Base-by-base conservation (phyloP, 495 filamentous ascomycete genomes). In the Articulospora tetracladia region DNA sequence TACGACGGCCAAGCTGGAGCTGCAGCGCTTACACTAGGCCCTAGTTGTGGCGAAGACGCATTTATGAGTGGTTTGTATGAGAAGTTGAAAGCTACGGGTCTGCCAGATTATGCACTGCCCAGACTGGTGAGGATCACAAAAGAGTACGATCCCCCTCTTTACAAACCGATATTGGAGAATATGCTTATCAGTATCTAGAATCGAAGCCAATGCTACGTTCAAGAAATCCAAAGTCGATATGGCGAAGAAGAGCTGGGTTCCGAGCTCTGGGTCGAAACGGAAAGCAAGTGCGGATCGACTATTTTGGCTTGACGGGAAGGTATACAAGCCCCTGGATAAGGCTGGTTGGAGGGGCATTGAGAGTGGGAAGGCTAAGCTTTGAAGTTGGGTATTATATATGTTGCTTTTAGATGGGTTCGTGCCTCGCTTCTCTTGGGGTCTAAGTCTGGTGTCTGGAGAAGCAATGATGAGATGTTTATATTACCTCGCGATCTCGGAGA, bases 1-100 rank as follows among this genome's bases (percentile, higher is more conserved):
- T 81, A 82, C 62, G 79, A 82, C 54, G 79, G 79, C 27, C 74
- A 80, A 70, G 79, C 79, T 49, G 79, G 79, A 39, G 79, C 77
- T 22, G 76, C 77, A 51, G 77, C 74, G 0, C 74, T 82, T 24
- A 80, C 79, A 0, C 70, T 82, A 0, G 73, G 75, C 49, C 68
- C 70, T 0, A 52, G 68, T 0, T 44, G 39, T 44, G 58, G 59
- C n/a, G 74, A 76, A 26, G 56, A 55, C 23, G 60, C 63, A 11
- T 72, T 79, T 30, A 77, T 76, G 60, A 58, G 55, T 1, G 70
- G 66, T 2, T 64, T 82, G 3, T 75, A 77, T 53, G 30, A 27
- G 0, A 60, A 70, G 24, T 66, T 82, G n/a, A 78, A 73, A 62
- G 77, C 72, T 62, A 77, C 74, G 53, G 79, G 79, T 19, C 73